Conservation (phyloP, 352 stramenopile genomes). For the Plasmopara viticola region DNA sequence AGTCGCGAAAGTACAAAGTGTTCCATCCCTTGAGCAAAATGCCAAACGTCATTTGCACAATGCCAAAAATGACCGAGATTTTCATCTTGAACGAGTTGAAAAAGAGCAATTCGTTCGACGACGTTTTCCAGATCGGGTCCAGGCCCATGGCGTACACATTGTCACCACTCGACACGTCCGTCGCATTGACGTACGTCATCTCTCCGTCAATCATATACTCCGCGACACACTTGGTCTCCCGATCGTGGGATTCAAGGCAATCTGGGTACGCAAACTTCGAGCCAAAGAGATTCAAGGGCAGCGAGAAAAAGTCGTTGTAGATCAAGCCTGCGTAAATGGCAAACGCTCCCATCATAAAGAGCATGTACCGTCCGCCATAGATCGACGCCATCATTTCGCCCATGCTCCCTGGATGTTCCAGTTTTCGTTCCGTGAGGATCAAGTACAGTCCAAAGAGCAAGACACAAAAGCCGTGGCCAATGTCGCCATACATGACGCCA, state of each 20-base stretch:
- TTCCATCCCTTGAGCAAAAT: constrained; percentile 96
- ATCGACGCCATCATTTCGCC: constrained; percentile 90
- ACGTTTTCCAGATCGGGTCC: constrained; percentile 98
- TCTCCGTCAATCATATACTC: constrained; percentile 73
- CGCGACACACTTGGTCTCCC: constrained; percentile 55
- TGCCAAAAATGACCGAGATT: constrained; percentile 97
- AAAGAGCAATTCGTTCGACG: constrained; percentile 97
- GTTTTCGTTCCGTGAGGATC: constrained; percentile 89
- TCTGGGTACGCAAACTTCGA: constrained; percentile 90
- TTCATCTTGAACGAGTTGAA: constrained; percentile 99
- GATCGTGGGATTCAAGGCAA: constrained; percentile 51
- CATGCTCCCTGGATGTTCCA: constrained; percentile 69
- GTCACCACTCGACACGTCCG: constrained; percentile 59
- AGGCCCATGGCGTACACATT: constrained; percentile 97
- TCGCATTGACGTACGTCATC: constrained; percentile 66
- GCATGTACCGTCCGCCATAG: constrained; percentile 95
- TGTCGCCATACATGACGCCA: constrained; percentile 99
- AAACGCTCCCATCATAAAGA: constrained; percentile 98
- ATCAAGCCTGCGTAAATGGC: constrained; percentile 97
- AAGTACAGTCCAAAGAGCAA: constrained; percentile 92
- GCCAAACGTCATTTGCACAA: constrained; percentile 98
- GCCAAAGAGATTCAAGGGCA: constrained; percentile 96
- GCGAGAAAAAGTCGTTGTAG: constrained; percentile 99
- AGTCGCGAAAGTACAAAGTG: constrained; percentile 94
- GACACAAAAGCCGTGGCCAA: constrained; percentile 95